These are phyloP conservation scores for Bipolaris cookei DNA, from an alignment of 2,329 filamentous ascomycete genomes.

Conservation along the genomic window DNA sequence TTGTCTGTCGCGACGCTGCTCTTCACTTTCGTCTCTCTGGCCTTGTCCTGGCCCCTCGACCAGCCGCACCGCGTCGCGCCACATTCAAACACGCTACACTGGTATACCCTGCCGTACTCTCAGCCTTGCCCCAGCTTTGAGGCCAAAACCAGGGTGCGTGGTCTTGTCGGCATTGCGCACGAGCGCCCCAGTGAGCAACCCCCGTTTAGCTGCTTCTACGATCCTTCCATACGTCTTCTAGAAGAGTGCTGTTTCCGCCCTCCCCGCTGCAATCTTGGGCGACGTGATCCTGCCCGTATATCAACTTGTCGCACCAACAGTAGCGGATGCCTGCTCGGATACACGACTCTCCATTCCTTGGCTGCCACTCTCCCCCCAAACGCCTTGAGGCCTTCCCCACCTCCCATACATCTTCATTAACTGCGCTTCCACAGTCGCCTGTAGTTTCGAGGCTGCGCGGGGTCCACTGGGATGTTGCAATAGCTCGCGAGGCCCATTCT, in stretches of 20 bases:
- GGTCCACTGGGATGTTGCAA: slow-evolving; percentile 29
- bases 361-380: slow-evolving; percentile 26
- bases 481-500: slow-evolving; percentile 12
- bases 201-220: slow-evolving; percentile 39
- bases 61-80: neutral
- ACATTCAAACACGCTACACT: slow-evolving; percentile 43
- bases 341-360: slow-evolving; percentile 45
- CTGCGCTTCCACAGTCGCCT: slow-evolving; percentile 22
- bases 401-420: slow-evolving; percentile 23
- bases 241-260: slow-evolving; percentile 45
- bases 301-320: slow-evolving; percentile 46
- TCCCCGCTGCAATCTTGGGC: slow-evolving; percentile 42
- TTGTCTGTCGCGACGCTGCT: neutral
- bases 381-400: slow-evolving; percentile 30
- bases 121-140: slow-evolving; percentile 49
- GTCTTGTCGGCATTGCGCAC: slow-evolving; percentile 38
- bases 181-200: slow-evolving; percentile 37
- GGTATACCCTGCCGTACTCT: slow-evolving; percentile 32
- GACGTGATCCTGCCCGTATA: slow-evolving; percentile 44
- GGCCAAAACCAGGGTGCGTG: slow-evolving; percentile 36
- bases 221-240: slow-evolving; percentile 46
- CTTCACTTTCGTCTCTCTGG: slow-evolving; percentile 1
- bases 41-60: neutral
- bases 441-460: slow-evolving; percentile 17
- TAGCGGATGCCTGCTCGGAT: slow-evolving; percentile 40